Base-by-base conservation (phyloP, 495 filamentous ascomycete genomes). In the Chaetomidium leptoderma region DNA sequence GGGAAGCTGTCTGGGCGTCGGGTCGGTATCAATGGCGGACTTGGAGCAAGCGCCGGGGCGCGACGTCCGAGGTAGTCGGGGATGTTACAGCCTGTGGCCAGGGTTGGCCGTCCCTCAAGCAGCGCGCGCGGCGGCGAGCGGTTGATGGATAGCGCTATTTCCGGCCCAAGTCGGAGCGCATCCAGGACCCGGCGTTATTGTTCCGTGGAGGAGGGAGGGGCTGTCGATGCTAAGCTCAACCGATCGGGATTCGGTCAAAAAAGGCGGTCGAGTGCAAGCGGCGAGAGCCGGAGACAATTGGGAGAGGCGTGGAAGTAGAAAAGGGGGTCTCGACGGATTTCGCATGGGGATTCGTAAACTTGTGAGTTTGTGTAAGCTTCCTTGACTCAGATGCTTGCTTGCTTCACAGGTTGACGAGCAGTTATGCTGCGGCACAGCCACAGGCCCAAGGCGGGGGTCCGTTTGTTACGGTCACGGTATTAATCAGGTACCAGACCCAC, bases 301-400 rank as follows among this genome's bases (percentile, higher is more conserved):
- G 21, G 11, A 21, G 23, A 21, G n/a, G 29, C 5, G 46, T 33
- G 29, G 46, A 10, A 35, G 29, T 23, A 19, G 32, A 11, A n/a
- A 51, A 9, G 33, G 9, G 1, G 36, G 32, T 29, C 17, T 39
- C 11, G 35, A 19, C 35, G 24, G n/a, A n/a, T 6, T 11, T 52
- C 24, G 27, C 29, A 27, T 2, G 7, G 9, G 23, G 9, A 37
- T 53, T 40, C 21, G 44, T 37, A 29, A 39, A 26, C 32, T 35
- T 47, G 1, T 4, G 14, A 17, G 29, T 24, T 33, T 16, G 43
- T 24, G 43, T 42, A 26, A 36, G 47, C 44, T 48, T 53, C 42
- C 37, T 59, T 48, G 52, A 59, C 44, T 52, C 39, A 10, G 21
- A 19, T 32, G 56, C 57, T 48, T 54, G 57, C 57, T 54, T 53